Percentiles rank a stretch among this genome's conserved stretches.
These are phyloP conservation scores for Coniella lustricola DNA, from an alignment of 2,329 filamentous ascomycete species.

Conservation along the genomic window DNA sequence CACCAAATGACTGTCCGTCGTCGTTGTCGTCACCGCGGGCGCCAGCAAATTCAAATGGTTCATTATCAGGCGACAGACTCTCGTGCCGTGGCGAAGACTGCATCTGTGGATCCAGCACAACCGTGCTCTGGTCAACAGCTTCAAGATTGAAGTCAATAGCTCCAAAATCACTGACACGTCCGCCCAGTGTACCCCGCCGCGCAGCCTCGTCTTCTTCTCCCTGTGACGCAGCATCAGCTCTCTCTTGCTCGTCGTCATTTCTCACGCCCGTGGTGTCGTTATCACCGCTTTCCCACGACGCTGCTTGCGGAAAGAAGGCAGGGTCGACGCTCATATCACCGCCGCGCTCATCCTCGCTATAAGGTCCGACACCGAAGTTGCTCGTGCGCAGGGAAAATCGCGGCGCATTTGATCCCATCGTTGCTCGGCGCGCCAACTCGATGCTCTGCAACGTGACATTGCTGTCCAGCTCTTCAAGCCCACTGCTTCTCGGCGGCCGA, in stretches of 20 bases:
- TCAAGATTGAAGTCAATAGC: constrained; percentile 40
- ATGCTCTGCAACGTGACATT: constrained; percentile 53
- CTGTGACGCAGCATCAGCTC: constrained; percentile 34
- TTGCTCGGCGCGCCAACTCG: constrained; percentile 49
- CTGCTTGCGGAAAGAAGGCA: constrained; percentile 45
- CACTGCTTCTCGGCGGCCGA: constrained; percentile 45
- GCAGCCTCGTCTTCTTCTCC: constrained; percentile 33
- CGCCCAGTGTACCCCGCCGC: constrained; percentile 30
- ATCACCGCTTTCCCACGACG: constrained; percentile 36
- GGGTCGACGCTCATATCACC: constrained; percentile 39
- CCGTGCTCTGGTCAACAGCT: constrained; percentile 42
- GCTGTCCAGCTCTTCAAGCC: constrained; percentile 44
- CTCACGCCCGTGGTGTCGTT: constrained; percentile 25
- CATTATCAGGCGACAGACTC: constrained; percentile 17
- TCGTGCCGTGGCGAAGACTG: constrained; percentile 8
- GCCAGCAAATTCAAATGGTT: constrained; percentile 18
- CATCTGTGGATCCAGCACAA: constrained; percentile 35
- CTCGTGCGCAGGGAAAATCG: constrained; percentile 47
- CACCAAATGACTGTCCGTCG: neutral
- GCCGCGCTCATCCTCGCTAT: constrained; percentile 28
- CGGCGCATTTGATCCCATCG: constrained; percentile 21
- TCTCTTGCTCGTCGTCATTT: constrained; percentile 19
- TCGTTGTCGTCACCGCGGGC: neutral
- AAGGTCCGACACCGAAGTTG: constrained; percentile 39
- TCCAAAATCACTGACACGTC: constrained; percentile 44